Evolutionary conservation across 352 stramenopile species (phyloP), one percentile per base, ranked within the genome.

Genomic region (Blastocystis sp.): DNA sequence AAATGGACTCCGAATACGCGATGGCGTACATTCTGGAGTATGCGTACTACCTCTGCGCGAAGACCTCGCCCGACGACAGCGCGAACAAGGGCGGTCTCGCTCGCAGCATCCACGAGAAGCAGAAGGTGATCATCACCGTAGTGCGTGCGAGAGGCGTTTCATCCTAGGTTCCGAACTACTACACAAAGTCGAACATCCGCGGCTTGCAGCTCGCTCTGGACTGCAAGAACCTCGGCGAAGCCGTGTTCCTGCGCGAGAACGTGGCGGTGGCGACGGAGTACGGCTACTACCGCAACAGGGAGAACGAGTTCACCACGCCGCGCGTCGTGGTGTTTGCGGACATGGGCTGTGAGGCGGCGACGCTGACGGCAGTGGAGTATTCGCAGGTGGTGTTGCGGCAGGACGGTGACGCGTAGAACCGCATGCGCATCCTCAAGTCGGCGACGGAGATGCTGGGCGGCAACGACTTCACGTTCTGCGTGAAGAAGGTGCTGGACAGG

Each of bases 141-240:
- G n/a, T n/a, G 41, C 66, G 29, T 31, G 6, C 24, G 3, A 1
- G 29, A 24, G 24, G 3, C 19, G 24, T n/a, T n/a, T 69, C 6
- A 33, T 29, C 33, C 31, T 85, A 85, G 74, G 29, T 85, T 26
- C 74, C 74, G 31, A 37, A 3, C 19, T 85, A 85, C 29, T 85
- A 50, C 51, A 69, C 74, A 0, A 21, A 33, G 16, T 50, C 51
- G 3, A 21, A 85, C 50, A 41, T 85, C 55, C 74, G 74, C 19
- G 74, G 74, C 55, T 31, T 85, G 24, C 51, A 85, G 37, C 24
- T 63, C 2, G 74, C 74, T 19, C 55, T 85, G 33, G 24, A 70
- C n/a, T 35, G 35, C 26, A 62, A 41, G n/a, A 35, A n/a, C 3
- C 35, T 85, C 12, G 16, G 74, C 37, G 50, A 85, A 4, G 61